phyloP scores from a whole-genome alignment of 495 filamentous ascomycete species.

The Glutinoglossum americanum region DNA sequence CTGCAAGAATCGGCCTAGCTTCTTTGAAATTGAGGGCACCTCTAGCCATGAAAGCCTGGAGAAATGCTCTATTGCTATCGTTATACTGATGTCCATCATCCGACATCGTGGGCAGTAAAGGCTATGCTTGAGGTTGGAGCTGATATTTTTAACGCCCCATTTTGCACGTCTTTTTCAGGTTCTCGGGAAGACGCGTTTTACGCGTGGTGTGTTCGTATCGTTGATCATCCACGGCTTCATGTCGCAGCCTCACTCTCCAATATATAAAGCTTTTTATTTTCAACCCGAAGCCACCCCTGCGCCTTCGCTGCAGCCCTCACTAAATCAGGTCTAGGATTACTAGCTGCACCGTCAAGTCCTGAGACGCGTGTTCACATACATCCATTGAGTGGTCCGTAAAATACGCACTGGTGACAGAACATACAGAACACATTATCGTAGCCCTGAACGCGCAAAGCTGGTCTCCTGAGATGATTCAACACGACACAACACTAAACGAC shows the following conservation, averaged over 20 bases:
- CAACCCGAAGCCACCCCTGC: neutral
- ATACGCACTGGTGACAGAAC: neutral
- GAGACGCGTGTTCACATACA: neutral
- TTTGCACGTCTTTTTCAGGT: neutral
- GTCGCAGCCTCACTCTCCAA: neutral
- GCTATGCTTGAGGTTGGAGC: neutral
- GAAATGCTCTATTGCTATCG: constrained; percentile 72
- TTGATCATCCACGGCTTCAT: neutral
- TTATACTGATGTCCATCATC: constrained; percentile 11
- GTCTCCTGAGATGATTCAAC: neutral
- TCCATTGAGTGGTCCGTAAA: neutral
- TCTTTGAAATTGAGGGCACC: constrained; percentile 55
- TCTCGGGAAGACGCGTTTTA: neutral
- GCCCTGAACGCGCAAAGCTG: neutral
- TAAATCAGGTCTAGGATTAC: too few relatives aligned
- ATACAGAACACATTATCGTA: neutral
- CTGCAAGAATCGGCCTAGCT: constrained; percentile 49
- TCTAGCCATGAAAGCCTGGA: constrained; percentile 71
- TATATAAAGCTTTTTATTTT: neutral
- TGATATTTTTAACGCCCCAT: neutral
- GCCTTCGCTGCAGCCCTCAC: too few relatives aligned
- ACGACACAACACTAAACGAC: neutral
- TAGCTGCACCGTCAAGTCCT: too few relatives aligned
- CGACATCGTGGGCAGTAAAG: neutral
- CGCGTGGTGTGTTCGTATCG: neutral